A percentile compares a stretch with the other conserved stretches of the same genome.
Conservation (phyloP, 805 yeast genomes). For the Grigorovia humatica region DNA sequence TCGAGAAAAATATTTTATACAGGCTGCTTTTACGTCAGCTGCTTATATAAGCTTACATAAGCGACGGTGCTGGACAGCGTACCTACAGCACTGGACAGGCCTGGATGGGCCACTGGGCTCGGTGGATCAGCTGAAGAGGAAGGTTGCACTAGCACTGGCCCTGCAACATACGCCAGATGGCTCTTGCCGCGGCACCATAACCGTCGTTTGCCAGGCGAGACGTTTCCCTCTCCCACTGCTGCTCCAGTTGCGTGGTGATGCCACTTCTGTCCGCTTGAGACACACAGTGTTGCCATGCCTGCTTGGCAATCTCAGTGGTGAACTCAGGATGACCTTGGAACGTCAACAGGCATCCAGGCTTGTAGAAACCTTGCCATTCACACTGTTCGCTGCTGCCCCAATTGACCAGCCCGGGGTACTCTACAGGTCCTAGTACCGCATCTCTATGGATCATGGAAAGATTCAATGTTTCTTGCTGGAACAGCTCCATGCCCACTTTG, state of each 20-base stretch:
- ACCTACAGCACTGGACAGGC: too few relatives aligned
- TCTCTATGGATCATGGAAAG: slow-evolving; percentile 54
- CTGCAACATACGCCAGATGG: slow-evolving; percentile 8
- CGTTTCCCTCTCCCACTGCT: not conserved
- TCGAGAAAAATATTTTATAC: not conserved
- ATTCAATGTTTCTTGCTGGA: slow-evolving; percentile 21
- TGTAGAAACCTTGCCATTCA: slow-evolving; percentile 55
- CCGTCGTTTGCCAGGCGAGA: slow-evolving; percentile 31
- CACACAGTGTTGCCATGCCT: slow-evolving; percentile 5
- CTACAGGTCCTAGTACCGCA: slow-evolving; percentile 37
- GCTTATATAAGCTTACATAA: too few relatives aligned
- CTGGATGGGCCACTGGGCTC: too few relatives aligned
- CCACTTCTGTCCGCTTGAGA: not conserved
- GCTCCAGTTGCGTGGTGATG: not conserved
- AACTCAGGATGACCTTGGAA: slow-evolving; percentile 93
- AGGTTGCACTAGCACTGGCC: not conserved
- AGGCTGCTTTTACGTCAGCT: too few relatives aligned
- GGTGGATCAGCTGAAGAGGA: too few relatives aligned
- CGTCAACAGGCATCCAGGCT: slow-evolving; percentile 43
- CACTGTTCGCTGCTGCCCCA: slow-evolving; percentile 51
- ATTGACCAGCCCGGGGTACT: slow-evolving; percentile 23
- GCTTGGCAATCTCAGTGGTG: slow-evolving; percentile 25
- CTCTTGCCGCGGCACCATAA: slow-evolving; percentile 5
- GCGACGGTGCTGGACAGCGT: too few relatives aligned
- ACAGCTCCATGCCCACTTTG: slow-evolving; percentile 20